Base-by-base conservation (phyloP, 495 filamentous ascomycete species). In the Aspergillus homomorphus region DNA sequence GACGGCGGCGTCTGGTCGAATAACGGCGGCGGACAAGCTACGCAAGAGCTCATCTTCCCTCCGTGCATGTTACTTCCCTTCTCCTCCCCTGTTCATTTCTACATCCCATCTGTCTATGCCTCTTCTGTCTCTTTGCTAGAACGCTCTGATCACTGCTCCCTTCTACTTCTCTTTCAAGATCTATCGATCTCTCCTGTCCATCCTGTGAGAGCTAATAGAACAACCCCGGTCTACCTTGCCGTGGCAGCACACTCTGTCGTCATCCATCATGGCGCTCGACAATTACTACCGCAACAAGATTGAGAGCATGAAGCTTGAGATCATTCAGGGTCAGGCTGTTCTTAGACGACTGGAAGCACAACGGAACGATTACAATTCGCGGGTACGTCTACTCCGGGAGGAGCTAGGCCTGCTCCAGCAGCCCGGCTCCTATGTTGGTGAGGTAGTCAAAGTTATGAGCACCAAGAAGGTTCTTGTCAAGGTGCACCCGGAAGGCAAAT, bases 241-340 rank as follows among this genome's bases (percentile, higher is more conserved):
- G 45, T 49, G 26, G 50, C 45, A 70, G 65, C 69, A 63, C 69
- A 66, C 69, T 65, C 66, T 59, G 53, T 64, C 28, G 43, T 56
- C 61, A 50, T 68, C 74, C 82, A 83, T 62, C 67, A 98, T 98
- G 94, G 91, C 93, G 82, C 89, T 99, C 77, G 94, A 98, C 76
- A 96, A 88, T 76, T 99, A 96, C 77, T 99, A 93, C 74, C 89
- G 91, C 80, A 97, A 98, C 77, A 99, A 99, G 83, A 96, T 99
- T 75, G 94, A 99, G 89, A 86, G 87, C 72, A 95, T 97, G 88
- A 96, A 98, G 84, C 90, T 98, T 69, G 93, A 98, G 83, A 99
- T 99, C 64, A 91, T 99, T 66, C 91, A 96, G 74, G 93, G 94
- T 42, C 95, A 98, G 79, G 93, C 95, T 50, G 90, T 96, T 53